Conservation (phyloP, 2,329 filamentous ascomycete genomes). For the Diaporthe capsici region DNA sequence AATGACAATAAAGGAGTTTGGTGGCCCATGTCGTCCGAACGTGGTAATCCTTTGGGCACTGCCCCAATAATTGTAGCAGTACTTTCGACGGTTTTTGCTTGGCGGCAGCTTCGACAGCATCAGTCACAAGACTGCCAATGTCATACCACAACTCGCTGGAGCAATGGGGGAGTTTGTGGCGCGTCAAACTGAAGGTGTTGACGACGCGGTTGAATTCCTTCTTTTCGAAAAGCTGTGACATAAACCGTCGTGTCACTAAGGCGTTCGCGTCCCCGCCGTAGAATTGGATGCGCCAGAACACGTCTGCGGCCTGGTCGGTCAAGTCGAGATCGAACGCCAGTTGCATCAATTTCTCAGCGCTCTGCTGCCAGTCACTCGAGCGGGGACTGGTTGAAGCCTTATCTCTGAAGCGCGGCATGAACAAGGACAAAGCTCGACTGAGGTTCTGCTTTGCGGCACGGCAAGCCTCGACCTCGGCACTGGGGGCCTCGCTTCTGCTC, state of each 20-base stretch:
- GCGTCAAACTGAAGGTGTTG: slow-evolving; percentile 51
- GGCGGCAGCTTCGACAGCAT: slow-evolving; percentile 50
- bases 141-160: slow-evolving; percentile 34
- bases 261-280: slow-evolving; percentile 44
- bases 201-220: slow-evolving; percentile 51
- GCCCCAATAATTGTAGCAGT: slow-evolving; percentile 48
- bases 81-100: slow-evolving; percentile 49
- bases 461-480: background rate
- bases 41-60: slow-evolving; percentile 43
- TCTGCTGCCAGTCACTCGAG: slow-evolving; percentile 34
- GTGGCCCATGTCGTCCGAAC: slow-evolving; percentile 55
- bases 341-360: slow-evolving; percentile 41
- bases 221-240: slow-evolving; percentile 49
- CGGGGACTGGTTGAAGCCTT: slow-evolving; percentile 35
- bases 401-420: slow-evolving; percentile 49
- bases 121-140: slow-evolving; percentile 51
- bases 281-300: slow-evolving; percentile 52
- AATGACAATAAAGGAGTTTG: slow-evolving; percentile 54
- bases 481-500: background rate
- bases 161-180: slow-evolving; percentile 45
- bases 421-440: slow-evolving; percentile 49
- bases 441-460: slow-evolving; percentile 39
- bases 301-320: slow-evolving; percentile 43
- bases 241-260: slow-evolving; percentile 50
- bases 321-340: slow-evolving; percentile 46